Evolutionary conservation across 306 rosid species (phyloP).

Genomic region (Chamaecrista fasciculata): DNA sequence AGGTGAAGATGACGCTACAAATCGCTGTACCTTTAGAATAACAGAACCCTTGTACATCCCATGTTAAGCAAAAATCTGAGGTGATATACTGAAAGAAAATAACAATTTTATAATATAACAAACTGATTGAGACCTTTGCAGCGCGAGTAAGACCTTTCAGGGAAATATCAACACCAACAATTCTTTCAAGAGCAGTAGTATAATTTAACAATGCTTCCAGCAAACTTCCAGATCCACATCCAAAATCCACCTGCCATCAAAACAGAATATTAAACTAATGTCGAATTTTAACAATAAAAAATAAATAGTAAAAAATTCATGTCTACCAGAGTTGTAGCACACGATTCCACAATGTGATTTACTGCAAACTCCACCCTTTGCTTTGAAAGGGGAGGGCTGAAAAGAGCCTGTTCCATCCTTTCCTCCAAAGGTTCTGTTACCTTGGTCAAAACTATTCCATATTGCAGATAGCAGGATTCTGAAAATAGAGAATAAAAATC

Average conservation of each 20-base stretch:
- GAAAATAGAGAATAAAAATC: slow-evolving; percentile 28
- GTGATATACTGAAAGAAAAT: not conserved
- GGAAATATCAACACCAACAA: slow-evolving; percentile 92
- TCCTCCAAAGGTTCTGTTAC: slow-evolving; percentile 90
- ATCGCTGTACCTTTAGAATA: slow-evolving; percentile 1
- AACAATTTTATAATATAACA: slow-evolving; percentile 2
- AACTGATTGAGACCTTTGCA: slow-evolving; percentile 64
- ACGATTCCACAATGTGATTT: slow-evolving; percentile 61
- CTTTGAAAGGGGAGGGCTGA: slow-evolving; percentile 95
- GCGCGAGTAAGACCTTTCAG: slow-evolving; percentile 81
- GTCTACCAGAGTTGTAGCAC: slow-evolving; percentile 71
- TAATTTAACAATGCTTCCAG: slow-evolving; percentile 85
- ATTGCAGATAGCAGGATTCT: slow-evolving; percentile 66
- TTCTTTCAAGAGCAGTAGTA: slow-evolving; percentile 63
- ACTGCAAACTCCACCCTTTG: slow-evolving; percentile 96
- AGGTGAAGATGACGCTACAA: slow-evolving; percentile 1
- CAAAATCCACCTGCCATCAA: slow-evolving; percentile 81
- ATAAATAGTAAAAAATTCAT: slow-evolving; percentile 20
- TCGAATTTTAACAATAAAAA: slow-evolving; percentile 16
- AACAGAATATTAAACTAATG: slow-evolving; percentile 36
- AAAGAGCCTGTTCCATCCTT: slow-evolving; percentile 95
- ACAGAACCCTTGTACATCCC: not conserved
- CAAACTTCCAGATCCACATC: slow-evolving; percentile 98
- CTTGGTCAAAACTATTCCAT: slow-evolving; percentile 49
- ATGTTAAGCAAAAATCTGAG: not conserved